Conservation (phyloP, 106 monocot genomes). For the Dioscorea dumetorum region DNA sequence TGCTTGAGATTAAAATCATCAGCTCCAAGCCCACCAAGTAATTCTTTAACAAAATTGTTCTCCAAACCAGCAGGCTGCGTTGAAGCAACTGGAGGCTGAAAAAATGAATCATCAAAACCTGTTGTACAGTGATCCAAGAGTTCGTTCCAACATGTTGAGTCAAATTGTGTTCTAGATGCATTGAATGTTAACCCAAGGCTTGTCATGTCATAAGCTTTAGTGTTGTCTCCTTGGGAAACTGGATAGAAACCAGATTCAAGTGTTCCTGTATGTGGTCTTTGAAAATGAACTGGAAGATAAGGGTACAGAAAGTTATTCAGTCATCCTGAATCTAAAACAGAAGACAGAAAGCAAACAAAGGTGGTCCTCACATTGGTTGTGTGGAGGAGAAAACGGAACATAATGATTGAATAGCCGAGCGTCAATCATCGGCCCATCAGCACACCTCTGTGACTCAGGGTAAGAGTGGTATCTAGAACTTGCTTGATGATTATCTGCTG, state of each 20-base stretch:
- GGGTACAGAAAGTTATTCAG: not conserved
- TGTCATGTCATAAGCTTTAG: constrained; percentile 28
- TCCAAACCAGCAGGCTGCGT: constrained; percentile 10
- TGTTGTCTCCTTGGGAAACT: constrained; percentile 31
- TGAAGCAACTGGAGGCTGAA: constrained; percentile 16
- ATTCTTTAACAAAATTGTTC: constrained; percentile 9
- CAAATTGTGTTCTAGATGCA: constrained; percentile 31
- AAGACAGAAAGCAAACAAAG: not conserved
- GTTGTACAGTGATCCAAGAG: constrained; percentile 26
- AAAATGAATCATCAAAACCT: constrained; percentile 18
- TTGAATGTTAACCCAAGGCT: constrained; percentile 28
- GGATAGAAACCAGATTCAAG: constrained; percentile 27
- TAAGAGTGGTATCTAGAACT: constrained; percentile 92
- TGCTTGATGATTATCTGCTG: constrained; percentile 95
- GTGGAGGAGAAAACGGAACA: constrained; percentile 11
- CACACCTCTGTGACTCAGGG: constrained; percentile 72
- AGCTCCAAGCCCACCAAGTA: constrained; percentile 16
- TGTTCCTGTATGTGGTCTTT: constrained; percentile 17
- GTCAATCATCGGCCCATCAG: constrained; percentile 34
- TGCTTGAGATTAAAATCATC: constrained; percentile 13
- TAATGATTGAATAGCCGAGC: constrained; percentile 7
- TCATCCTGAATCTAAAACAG: not conserved
- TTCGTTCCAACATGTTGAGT: constrained; percentile 44
- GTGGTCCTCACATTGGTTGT: constrained; percentile 29
- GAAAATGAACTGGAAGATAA: constrained; percentile 25